phyloP scores from a whole-genome alignment of 1,139 yeast species.

The Geotrichum siamense region DNA sequence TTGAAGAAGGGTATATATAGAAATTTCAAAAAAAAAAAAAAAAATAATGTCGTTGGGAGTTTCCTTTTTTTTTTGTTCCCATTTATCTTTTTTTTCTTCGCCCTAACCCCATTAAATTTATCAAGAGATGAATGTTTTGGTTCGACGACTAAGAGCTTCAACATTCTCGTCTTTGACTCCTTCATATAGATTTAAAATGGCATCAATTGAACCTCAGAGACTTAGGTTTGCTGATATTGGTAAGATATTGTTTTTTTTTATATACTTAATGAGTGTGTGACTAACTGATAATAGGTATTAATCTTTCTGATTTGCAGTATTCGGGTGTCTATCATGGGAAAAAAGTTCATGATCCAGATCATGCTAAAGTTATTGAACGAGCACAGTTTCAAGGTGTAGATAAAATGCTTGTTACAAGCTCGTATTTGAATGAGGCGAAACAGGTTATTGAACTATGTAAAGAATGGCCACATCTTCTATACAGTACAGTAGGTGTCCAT shows the following conservation, averaged over 20 bases:
- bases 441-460: conserved; percentile 43
- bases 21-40: no score
- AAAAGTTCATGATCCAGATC: conserved; percentile 59
- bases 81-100: no score
- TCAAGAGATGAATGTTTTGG: no score
- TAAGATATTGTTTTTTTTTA: conserved; percentile 14
- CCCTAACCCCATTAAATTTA: no score
- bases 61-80: no score
- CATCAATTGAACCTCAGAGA: conserved; percentile 6
- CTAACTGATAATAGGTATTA: conserved; percentile 50
- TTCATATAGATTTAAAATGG: conserved; percentile 4
- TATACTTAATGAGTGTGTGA: not conserved
- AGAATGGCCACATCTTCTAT: conserved; percentile 30
- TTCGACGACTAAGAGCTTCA: no score
- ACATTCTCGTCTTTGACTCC: no score
- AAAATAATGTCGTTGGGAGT: no score
- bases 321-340: conserved; percentile 70
- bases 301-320: conserved; percentile 85
- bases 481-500: conserved; percentile 86
- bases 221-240: conserved; percentile 24
- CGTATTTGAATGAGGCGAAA: conserved; percentile 58
- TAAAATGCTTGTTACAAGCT: conserved; percentile 74
- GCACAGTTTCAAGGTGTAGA: conserved; percentile 61
- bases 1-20: no score
- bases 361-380: conserved; percentile 54